Evolutionary conservation across 2,329 filamentous ascomycete species (phyloP).

Genomic region (Paraphoma chrysanthemicola): DNA sequence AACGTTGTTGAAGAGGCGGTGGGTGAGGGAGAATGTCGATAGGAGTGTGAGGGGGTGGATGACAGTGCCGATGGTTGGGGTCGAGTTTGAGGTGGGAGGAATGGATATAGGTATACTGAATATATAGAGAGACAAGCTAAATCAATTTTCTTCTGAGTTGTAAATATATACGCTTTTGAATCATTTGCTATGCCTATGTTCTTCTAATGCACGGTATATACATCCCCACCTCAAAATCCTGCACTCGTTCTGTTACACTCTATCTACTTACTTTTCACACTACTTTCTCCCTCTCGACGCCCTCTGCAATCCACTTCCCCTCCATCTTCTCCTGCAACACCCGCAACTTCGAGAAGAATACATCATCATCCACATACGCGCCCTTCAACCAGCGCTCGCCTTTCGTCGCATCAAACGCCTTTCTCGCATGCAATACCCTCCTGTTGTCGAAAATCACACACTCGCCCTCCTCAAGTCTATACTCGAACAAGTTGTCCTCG

Average conservation of each 20-base stretch:
- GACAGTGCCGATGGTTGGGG: constrained; percentile 2
- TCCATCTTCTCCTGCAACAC: constrained; percentile 49
- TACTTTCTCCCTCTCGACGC: constrained; percentile 33
- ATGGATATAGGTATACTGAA: not conserved
- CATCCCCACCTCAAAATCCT: not conserved
- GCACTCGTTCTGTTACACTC: constrained; percentile 3
- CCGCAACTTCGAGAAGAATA: constrained; percentile 58
- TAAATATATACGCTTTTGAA: not conserved
- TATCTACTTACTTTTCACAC: too few relatives aligned
- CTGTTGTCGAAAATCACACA: constrained; percentile 94
- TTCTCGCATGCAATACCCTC: constrained; percentile 82
- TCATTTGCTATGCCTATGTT: not conserved
- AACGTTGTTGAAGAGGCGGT: constrained; percentile 2
- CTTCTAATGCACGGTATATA: not conserved
- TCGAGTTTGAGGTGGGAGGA: not conserved
- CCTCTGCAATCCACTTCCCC: constrained; percentile 44
- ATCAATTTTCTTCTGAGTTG: too few relatives aligned
- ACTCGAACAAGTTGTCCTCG: constrained; percentile 67
- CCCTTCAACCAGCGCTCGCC: constrained; percentile 85
- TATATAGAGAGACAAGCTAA: not conserved
- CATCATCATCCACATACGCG: constrained; percentile 77
- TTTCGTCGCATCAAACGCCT: constrained; percentile 71
- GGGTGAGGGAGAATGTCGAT: not conserved
- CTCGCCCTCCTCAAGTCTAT: constrained; percentile 79
- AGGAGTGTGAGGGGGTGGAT: constrained; percentile 1